A percentile compares a stretch with the other conserved stretches of the same genome.
These are phyloP conservation scores for Priceomyces castillae DNA, from an alignment of 805 yeast species.

Conservation along the genomic window DNA sequence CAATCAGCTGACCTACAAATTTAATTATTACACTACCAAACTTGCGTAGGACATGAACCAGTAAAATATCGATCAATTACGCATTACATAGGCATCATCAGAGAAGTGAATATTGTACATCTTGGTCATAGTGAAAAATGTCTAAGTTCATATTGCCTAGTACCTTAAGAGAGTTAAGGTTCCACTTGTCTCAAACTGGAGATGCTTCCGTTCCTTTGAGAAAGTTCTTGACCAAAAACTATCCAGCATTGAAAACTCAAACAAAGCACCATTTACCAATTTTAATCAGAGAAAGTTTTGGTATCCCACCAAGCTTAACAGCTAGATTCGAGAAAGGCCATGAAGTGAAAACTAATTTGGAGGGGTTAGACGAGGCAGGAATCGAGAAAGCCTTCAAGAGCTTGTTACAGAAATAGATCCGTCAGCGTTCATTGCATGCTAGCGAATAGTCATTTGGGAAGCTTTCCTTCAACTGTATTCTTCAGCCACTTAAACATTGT, in stretches of 20 bases:
- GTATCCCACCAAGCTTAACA: constrained; percentile 68
- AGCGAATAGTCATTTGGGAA: background rate
- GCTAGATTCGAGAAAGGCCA: constrained; percentile 65
- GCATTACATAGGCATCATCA: background rate
- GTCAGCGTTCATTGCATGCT: constrained; percentile 5
- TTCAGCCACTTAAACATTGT: too few species aligned
- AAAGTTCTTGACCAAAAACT: constrained; percentile 58
- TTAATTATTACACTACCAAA: background rate
- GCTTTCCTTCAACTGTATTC: too few species aligned
- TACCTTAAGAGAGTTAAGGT: constrained; percentile 74
- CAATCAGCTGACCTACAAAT: background rate
- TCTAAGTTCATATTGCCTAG: constrained; percentile 46
- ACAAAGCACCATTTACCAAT: constrained; percentile 67
- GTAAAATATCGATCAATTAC: constrained; percentile 9
- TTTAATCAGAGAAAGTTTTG: constrained; percentile 72
- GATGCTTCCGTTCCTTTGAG: constrained; percentile 65
- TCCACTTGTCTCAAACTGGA: constrained; percentile 80
- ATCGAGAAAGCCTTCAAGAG: constrained; percentile 39
- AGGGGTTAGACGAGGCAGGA: constrained; percentile 46
- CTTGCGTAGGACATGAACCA: constrained; percentile 3
- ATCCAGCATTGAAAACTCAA: constrained; percentile 57
- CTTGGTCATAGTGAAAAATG: constrained; percentile 18
- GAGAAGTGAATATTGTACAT: background rate
- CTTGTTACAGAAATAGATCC: constrained; percentile 34
- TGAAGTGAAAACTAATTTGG: constrained; percentile 48